Base-by-base conservation (phyloP, 2,329 filamentous ascomycete species). In the Capronia americana region DNA sequence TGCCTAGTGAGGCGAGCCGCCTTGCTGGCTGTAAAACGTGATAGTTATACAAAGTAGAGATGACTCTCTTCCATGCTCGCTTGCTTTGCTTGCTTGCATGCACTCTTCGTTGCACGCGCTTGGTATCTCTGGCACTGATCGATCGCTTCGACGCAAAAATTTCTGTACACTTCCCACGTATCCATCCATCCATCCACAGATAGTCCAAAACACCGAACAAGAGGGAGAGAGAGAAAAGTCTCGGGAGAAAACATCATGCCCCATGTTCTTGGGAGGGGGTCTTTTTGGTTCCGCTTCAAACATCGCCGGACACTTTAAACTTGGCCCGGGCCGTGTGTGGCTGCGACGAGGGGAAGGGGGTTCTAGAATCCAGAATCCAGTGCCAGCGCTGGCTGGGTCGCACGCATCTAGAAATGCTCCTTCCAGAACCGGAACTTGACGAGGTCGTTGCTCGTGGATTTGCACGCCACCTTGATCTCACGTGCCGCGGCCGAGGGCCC, bases 371-470 rank as follows among this genome's bases (percentile, higher is more conserved):
- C 38, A n/a, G 38, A 41, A n/a, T n/a, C 30, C n/a, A 26, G 41
- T 30, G 23, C 14, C 57, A 17, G 24, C 28, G 14, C 48, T 51
- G 17, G 51, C 14, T 41, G 28, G 46, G 30, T 46, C 44, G n/a
- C 10, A 24, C 2, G 32, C 28, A 56, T 55, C 68, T 77, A 83
- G 69, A 83, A 83, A 75, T 99, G 94, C 80, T 99, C 95, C 83
- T 99, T 99, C 95, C 95, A 99, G 84, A 99, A 99, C 74, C 92
- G 91, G 83, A 98, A 99, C 74, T 89, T 87, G 64, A 99, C 92
- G 72, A 96, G 91, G 69, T 87, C 87, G 44, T 86, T 88, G 12
- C 88, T 91, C 17, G 90, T 90, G 61, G 83, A 78, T 75, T 90
- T 91, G 72, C 92, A 91, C 17, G 94, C 93, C 76, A 88, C 87